Evolutionary conservation across 345 rosid genomes (phyloP).

Genomic region (Streptanthus diversifolius): DNA sequence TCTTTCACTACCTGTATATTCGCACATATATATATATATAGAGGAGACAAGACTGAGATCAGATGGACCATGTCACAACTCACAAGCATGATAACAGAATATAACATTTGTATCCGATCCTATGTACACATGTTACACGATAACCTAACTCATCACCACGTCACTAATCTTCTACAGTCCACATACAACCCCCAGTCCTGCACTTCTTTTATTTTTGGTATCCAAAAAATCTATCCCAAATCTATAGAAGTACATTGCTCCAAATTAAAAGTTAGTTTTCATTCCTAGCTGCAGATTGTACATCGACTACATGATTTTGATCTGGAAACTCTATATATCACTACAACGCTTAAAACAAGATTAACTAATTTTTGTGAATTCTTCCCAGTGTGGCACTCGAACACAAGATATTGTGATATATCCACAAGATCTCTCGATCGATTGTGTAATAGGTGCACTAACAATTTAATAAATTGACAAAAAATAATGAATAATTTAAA

Average conservation of each 20-base stretch:
- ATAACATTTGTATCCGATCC: conserved; percentile 13
- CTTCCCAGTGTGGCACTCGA: not conserved
- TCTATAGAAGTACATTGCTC: not conserved
- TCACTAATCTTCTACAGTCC: not conserved
- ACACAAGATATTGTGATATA: not conserved
- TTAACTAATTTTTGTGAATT: not conserved
- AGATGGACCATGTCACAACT: conserved; percentile 17
- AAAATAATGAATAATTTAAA: not conserved
- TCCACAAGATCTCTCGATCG: not conserved
- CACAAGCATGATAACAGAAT: conserved; percentile 23
- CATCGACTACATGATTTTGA: not conserved
- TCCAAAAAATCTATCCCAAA: not conserved
- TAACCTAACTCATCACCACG: conserved; percentile 27
- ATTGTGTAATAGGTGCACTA: conserved; percentile 19
- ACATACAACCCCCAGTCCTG: not conserved
- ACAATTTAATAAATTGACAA: not conserved
- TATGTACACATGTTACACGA: conserved; percentile 30
- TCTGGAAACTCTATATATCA: not conserved
- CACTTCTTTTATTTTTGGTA: not conserved
- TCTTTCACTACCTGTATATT: not conserved
- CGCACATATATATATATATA: conserved; percentile 8
- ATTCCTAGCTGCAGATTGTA: not conserved
- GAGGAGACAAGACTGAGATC: conserved; percentile 25
- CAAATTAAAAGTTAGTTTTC: not conserved
- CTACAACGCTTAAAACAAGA: not conserved